Conservation (phyloP, 441 rosid species). For the Pelargonium myrrhifolium region DNA sequence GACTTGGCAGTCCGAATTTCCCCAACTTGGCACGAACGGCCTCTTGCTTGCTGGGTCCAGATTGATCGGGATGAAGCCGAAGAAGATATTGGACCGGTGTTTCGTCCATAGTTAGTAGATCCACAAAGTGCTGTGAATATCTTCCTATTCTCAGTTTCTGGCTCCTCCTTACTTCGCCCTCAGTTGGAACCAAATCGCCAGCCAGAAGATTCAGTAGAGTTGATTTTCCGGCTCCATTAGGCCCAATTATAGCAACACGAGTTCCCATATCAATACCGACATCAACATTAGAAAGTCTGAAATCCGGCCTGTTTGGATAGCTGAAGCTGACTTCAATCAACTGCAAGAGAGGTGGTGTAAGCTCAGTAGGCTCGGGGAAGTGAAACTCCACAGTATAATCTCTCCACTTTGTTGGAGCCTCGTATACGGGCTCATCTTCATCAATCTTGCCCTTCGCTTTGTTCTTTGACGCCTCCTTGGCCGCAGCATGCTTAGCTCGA, state of each 20-base stretch:
- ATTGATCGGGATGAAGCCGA: conserved; percentile 89
- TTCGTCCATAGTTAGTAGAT: conserved; percentile 82
- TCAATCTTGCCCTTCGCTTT: conserved; percentile 63
- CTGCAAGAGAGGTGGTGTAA: conserved; percentile 84
- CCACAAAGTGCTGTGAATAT: conserved; percentile 90
- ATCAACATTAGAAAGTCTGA: conserved; percentile 65
- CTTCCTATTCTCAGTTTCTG: conserved; percentile 84
- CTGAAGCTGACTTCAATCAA: conserved; percentile 77
- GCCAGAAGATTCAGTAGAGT: conserved; percentile 89
- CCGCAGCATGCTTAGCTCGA: conserved; percentile 42
- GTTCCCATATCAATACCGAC: conserved; percentile 97
- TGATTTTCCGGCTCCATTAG: conserved; percentile 91
- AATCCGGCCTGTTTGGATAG: conserved; percentile 74
- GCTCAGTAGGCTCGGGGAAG: conserved; percentile 92
- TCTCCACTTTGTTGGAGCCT: conserved; percentile 80
- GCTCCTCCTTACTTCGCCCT: conserved; percentile 79
- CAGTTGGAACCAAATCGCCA: conserved; percentile 70
- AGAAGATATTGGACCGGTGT: conserved; percentile 92
- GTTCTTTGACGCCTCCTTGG: conserved; percentile 55
- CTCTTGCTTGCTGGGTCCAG: conserved; percentile 81
- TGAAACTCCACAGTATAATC: conserved; percentile 86
- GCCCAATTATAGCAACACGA: conserved; percentile 85
- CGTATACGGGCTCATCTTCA: conserved; percentile 57
- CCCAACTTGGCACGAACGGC: conserved; percentile 94
- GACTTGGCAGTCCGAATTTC: conserved; percentile 80